Percentiles rank a stretch among this genome's conserved stretches.
These are phyloP conservation scores for Saprolegnia parasitica DNA, from an alignment of 352 stramenopile genomes.

Conservation along the genomic window DNA sequence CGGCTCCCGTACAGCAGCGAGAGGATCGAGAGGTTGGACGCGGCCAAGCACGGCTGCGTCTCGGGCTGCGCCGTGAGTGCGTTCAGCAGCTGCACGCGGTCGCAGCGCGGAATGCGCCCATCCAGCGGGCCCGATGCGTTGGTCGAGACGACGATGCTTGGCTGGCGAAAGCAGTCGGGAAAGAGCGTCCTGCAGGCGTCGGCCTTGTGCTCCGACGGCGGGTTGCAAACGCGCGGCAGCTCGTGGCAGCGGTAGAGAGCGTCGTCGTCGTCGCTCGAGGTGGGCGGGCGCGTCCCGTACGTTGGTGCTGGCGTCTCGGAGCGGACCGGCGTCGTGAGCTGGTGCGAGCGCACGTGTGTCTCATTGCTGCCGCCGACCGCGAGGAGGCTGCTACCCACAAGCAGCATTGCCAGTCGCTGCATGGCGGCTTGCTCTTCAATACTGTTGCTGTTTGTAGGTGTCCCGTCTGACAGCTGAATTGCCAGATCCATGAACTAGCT, in stretches of 20 bases:
- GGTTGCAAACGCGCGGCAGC: constrained; percentile 1
- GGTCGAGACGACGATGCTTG: not conserved
- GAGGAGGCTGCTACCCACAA: no score
- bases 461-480: no score
- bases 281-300: no score
- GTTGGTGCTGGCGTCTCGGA: no score
- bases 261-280: not conserved
- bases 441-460: no score
- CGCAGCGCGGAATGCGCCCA: not conserved
- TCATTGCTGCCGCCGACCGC: no score
- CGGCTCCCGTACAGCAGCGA: not conserved
- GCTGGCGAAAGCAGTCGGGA: not conserved
- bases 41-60: not conserved
- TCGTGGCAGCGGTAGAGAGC: not conserved
- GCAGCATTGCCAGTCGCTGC: no score
- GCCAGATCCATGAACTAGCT: no score
- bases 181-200: not conserved
- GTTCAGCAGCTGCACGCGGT: not conserved
- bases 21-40: not conserved
- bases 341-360: no score
- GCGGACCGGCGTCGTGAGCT: no score
- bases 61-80: not conserved
- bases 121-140: not conserved
- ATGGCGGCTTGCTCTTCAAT: no score
- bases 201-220: not conserved